Conservation (phyloP, 1,139 yeast genomes). For the Candida pseudoviswanathii region DNA sequence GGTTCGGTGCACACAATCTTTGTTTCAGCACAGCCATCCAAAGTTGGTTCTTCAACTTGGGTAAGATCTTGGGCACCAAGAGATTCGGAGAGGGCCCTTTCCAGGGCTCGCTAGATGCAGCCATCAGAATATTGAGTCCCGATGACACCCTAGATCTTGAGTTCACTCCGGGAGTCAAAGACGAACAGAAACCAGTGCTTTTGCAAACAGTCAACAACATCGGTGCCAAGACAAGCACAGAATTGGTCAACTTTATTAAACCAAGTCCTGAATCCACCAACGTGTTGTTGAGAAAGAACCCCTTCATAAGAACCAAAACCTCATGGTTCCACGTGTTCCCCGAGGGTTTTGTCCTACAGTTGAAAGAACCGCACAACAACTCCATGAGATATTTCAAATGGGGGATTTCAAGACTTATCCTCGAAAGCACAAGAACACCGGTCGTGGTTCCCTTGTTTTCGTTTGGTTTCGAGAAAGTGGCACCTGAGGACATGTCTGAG, state of each 20-base stretch:
- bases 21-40: conserved; percentile 66
- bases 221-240: conserved; percentile 11
- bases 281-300: conserved; percentile 45
- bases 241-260: conserved; percentile 26
- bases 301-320: conserved; percentile 57
- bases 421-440: conserved; percentile 85
- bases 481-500: conserved; percentile 74
- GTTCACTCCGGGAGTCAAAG: conserved; percentile 38
- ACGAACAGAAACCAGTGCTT: conserved; percentile 27
- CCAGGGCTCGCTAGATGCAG: conserved; percentile 88
- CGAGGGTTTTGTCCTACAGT: conserved; percentile 89
- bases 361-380: conserved; percentile 73
- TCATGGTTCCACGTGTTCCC: conserved; percentile 97
- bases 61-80: conserved; percentile 82
- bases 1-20: conserved; percentile 89
- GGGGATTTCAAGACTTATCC: conserved; percentile 84
- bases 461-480: conserved; percentile 83
- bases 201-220: conserved; percentile 35
- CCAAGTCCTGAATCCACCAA: conserved; percentile 35
- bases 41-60: conserved; percentile 75
- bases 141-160: conserved; percentile 68
- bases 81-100: conserved; percentile 93
- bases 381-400: conserved; percentile 95
- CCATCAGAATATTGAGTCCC: conserved; percentile 80
- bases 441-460: conserved; percentile 87